Evolutionary conservation across 345 rosid species (phyloP).

Genomic region (Syzygium grande): DNA sequence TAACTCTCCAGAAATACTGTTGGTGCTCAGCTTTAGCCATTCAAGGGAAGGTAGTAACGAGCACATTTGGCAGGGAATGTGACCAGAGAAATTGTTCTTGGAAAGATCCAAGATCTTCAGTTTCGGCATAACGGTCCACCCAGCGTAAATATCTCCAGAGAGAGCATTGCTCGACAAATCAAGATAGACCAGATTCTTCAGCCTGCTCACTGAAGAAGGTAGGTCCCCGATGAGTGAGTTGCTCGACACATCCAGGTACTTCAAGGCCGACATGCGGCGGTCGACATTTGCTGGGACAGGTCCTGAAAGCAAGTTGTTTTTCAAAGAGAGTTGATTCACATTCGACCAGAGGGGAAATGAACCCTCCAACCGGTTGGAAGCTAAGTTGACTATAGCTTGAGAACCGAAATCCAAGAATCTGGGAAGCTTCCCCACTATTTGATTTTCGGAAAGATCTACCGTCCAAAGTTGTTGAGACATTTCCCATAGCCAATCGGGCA

Average conservation of each 20-base stretch:
- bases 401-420: background rate
- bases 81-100: constrained; percentile 5
- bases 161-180: constrained; percentile 12
- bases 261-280: background rate
- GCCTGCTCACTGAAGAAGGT: background rate
- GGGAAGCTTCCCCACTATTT: constrained; percentile 8
- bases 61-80: constrained; percentile 7
- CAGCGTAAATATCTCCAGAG: constrained; percentile 6
- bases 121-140: background rate
- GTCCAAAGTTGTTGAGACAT: background rate
- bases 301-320: constrained; percentile 6
- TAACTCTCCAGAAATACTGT: constrained; percentile 13
- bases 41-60: background rate
- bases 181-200: background rate
- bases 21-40: constrained; percentile 5
- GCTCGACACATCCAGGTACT: background rate
- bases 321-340: background rate
- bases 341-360: constrained; percentile 5
- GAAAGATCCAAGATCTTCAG: constrained; percentile 7
- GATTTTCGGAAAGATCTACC: constrained; percentile 19
- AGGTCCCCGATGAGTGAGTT: background rate
- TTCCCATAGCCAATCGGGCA: constrained; percentile 16
- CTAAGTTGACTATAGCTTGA: background rate
- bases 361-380: constrained; percentile 10
- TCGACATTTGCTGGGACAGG: background rate